Percentiles rank a stretch among this genome's conserved stretches.
phyloP scores from a whole-genome alignment of 345 rosid species.

The Salix udensis region DNA sequence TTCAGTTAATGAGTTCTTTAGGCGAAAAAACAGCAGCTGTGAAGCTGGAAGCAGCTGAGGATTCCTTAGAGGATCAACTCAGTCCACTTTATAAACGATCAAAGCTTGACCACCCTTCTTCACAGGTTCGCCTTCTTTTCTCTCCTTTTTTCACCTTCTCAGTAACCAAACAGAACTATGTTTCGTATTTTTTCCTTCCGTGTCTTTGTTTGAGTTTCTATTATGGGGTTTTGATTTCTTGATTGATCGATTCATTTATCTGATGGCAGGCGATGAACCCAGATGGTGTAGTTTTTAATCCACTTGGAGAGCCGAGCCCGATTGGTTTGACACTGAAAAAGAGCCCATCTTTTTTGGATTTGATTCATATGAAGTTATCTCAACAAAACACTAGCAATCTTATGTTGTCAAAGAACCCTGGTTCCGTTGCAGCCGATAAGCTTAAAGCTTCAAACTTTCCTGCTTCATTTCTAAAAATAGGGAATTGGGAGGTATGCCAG shows the following conservation, averaged over 20 bases:
- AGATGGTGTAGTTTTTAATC: conserved; percentile 39
- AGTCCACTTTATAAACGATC: conserved; percentile 38
- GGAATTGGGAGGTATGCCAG: conserved; percentile 72
- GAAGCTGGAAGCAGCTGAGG: conserved; percentile 40
- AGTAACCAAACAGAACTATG: background rate
- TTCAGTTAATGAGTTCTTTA: conserved; percentile 40
- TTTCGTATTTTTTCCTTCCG: background rate
- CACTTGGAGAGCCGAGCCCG: conserved; percentile 92
- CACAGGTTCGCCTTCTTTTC: conserved; percentile 23
- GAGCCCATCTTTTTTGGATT: conserved; percentile 89
- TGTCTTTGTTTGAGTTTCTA: background rate
- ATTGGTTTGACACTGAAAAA: conserved; percentile 81
- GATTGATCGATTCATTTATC: background rate
- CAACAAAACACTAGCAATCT: conserved; percentile 33
- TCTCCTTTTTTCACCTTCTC: background rate
- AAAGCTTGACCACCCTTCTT: conserved; percentile 27
- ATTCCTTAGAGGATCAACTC: conserved; percentile 28
- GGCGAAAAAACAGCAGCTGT: conserved; percentile 19
- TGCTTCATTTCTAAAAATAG: conserved; percentile 67
- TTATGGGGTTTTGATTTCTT: background rate
- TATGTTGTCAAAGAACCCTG: conserved; percentile 36
- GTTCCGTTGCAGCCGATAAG: conserved; percentile 47
- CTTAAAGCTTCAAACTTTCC: conserved; percentile 95
- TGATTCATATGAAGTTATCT: conserved; percentile 85
- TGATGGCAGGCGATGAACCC: background rate